phyloP scores from a whole-genome alignment of 164 flowering plant species.

The Litsea cubeba region DNA sequence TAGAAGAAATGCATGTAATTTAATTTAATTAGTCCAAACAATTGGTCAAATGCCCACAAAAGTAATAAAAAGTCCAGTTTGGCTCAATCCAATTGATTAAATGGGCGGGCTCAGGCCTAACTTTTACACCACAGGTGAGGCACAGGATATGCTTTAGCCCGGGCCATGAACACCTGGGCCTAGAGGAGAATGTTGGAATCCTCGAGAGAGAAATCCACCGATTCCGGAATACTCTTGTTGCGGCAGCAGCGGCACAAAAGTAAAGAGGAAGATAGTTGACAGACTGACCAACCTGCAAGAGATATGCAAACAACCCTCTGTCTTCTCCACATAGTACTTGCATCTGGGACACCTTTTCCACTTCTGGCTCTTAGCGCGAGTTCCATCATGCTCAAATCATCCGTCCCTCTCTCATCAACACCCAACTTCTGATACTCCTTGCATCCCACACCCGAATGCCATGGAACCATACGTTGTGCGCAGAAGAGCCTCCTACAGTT shows the following conservation, averaged over 20 bases:
- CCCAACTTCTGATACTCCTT: conserved; percentile 20
- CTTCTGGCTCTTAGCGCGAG: conserved; percentile 30
- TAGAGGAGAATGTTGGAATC: too few relatives aligned
- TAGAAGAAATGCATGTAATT: too few relatives aligned
- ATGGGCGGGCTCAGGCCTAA: too few relatives aligned
- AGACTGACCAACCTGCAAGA: conserved; percentile 44
- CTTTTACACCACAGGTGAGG: too few relatives aligned
- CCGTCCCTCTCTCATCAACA: conserved; percentile 17
- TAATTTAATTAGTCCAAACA: too few relatives aligned
- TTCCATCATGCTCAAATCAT: conserved; percentile 27
- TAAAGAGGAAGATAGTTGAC: background rate
- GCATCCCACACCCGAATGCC: conserved; percentile 29
- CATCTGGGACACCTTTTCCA: conserved; percentile 55
- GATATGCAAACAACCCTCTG: conserved; percentile 34
- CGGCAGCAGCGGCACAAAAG: too few relatives aligned
- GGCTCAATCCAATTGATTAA: too few relatives aligned
- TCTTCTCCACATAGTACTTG: conserved; percentile 39
- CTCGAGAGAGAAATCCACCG: background rate
- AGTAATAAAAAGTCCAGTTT: too few relatives aligned
- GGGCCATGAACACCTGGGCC: too few relatives aligned
- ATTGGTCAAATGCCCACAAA: too few relatives aligned
- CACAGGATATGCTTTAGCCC: too few relatives aligned
- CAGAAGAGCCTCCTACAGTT: conserved; percentile 38
- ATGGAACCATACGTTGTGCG: conserved; percentile 32
- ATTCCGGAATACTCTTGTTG: too few relatives aligned